phyloP scores from a whole-genome alignment of 2,329 filamentous ascomycete genomes.

The Penicillium hesseltinei region DNA sequence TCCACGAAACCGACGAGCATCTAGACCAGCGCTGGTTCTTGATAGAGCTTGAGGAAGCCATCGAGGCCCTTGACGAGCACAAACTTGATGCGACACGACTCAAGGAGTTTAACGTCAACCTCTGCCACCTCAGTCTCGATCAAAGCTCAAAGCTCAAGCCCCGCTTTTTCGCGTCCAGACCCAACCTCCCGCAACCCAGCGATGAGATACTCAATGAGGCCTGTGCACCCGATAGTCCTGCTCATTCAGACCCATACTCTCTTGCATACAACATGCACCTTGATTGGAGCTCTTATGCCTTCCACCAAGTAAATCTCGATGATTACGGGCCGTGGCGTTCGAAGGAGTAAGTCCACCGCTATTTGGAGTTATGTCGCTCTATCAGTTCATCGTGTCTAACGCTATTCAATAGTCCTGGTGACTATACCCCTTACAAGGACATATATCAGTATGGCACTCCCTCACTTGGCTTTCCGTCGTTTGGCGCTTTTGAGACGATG shows the following conservation, averaged over 20 bases:
- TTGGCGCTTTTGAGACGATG: neutral
- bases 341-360: neutral
- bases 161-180: neutral
- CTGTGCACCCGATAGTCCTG: neutral
- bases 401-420: fast-evolving
- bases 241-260: neutral
- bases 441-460: fast-evolving
- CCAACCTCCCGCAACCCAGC: neutral
- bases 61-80: neutral
- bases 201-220: neutral
- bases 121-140: neutral
- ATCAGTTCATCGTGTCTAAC: neutral
- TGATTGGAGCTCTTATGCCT: neutral
- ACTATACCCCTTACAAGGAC: neutral
- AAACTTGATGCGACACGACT: neutral
- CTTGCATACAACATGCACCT: fast-evolving
- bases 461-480: neutral
- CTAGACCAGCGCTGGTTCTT: neutral
- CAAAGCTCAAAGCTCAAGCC: neutral
- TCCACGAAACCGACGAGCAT: neutral
- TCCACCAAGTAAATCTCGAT: neutral
- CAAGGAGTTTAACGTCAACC: neutral
- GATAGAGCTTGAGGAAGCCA: neutral
- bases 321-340: neutral
- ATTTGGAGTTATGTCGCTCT: neutral